Percentiles rank a stretch among this genome's conserved stretches.
Evolutionary conservation across 75 land plant genomes (phyloP).

Genomic region (Ceratopteris richardii): DNA sequence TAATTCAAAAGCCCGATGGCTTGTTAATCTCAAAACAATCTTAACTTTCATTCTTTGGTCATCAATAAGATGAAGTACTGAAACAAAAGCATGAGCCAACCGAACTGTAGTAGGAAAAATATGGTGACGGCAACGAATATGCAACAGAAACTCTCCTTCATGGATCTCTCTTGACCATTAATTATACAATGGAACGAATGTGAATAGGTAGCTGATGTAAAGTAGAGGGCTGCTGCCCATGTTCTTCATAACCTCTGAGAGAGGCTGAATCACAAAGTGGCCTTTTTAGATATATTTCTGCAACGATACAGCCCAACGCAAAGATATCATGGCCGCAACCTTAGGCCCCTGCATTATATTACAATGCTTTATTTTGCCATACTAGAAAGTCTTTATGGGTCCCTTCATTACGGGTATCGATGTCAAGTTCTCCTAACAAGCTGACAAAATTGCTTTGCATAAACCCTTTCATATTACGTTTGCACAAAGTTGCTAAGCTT

Average conservation of each 20-base stretch:
- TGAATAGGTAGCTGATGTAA: constrained; percentile 54
- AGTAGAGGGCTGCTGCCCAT: constrained; percentile 39
- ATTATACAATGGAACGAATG: constrained; percentile 47
- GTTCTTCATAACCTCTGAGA: constrained; percentile 30
- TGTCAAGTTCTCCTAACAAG: not conserved
- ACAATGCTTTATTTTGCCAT: constrained; percentile 46
- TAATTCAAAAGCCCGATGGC: constrained; percentile 44
- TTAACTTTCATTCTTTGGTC: constrained; percentile 41
- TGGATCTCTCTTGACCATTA: constrained; percentile 51
- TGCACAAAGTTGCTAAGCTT: too few relatives aligned
- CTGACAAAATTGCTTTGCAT: too few relatives aligned
- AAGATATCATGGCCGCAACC: constrained; percentile 53
- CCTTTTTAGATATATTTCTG: constrained; percentile 60
- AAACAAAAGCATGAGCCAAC: constrained; percentile 60
- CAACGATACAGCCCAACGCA: constrained; percentile 69
- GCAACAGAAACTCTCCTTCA: constrained; percentile 68
- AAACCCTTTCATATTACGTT: too few relatives aligned
- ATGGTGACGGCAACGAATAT: constrained; percentile 57
- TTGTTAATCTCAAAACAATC: constrained; percentile 68
- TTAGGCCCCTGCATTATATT: constrained; percentile 15
- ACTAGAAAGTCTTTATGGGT: constrained; percentile 52
- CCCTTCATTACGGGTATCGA: constrained; percentile 10
- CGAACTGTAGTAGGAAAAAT: constrained; percentile 54
- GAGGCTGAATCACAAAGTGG: constrained; percentile 74
- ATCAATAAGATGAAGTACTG: constrained; percentile 61